phyloP scores from a whole-genome alignment of 2,329 filamentous ascomycete genomes.

The Incumbomyces lentus region DNA sequence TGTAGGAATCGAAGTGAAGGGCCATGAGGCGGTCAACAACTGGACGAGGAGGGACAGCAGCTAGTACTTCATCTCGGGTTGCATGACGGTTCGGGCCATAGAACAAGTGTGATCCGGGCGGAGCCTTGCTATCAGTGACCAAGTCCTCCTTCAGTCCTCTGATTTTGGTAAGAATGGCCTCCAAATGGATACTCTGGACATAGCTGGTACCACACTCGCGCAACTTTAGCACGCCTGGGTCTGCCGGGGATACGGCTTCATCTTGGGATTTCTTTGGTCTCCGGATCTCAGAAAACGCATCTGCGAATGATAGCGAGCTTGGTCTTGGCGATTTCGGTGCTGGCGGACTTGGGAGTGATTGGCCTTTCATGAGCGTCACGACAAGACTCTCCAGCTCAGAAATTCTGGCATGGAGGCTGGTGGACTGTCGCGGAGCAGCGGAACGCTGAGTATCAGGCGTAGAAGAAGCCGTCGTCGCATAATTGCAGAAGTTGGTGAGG shows the following conservation, averaged over 20 bases:
- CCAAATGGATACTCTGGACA: conserved; percentile 25
- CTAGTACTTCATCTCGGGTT: conserved; percentile 23
- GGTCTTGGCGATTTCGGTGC: conserved; percentile 14
- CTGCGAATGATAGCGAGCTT: conserved; percentile 15
- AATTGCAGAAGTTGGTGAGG: conserved; percentile 23
- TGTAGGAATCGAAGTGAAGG: conserved; percentile 21
- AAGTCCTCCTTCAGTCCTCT: conserved; percentile 20
- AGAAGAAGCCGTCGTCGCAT: conserved; percentile 22
- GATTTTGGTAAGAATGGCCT: conserved; percentile 24
- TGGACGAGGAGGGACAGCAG: conserved; percentile 22
- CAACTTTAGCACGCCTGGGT: conserved; percentile 22
- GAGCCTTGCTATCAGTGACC: conserved; percentile 16
- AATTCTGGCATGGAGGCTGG: conserved; percentile 21
- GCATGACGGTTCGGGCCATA: conserved; percentile 21
- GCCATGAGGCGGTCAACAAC: conserved; percentile 23
- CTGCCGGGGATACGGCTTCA: conserved; percentile 19
- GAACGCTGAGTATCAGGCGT: conserved; percentile 19
- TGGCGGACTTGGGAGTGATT: conserved; percentile 16
- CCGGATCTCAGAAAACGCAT: conserved; percentile 16
- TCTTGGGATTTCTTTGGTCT: conserved; percentile 15
- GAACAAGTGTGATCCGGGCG: conserved; percentile 20
- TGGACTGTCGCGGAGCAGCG: conserved; percentile 22
- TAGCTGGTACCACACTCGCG: conserved; percentile 23
- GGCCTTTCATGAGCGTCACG: conserved; percentile 42
- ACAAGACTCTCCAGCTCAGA: conserved; percentile 44